Conservation (phyloP, 768 basidiomycete species). For the Boletellus emodensis region DNA sequence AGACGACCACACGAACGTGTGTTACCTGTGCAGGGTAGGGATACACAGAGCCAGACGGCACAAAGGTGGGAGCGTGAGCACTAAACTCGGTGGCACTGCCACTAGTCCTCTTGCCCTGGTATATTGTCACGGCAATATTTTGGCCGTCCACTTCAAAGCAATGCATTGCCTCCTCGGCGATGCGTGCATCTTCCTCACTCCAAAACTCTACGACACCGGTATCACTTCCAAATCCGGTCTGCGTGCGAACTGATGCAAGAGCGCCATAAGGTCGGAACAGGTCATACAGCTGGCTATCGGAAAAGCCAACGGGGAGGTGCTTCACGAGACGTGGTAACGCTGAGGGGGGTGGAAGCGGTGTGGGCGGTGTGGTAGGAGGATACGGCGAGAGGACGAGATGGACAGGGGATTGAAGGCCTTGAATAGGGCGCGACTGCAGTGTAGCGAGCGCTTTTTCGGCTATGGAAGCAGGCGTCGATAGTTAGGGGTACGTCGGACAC, state of each 20-base stretch:
- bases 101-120: conserved; percentile 59
- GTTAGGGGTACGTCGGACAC: conserved; percentile 4
- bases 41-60: conserved; percentile 64
- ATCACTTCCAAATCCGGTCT: conserved; percentile 72
- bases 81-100: conserved; percentile 64
- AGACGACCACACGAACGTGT: conserved; percentile 4
- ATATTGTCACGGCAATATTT: conserved; percentile 80
- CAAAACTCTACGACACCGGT: conserved; percentile 82
- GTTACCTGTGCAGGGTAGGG: conserved; percentile 60
- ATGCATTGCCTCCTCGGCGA: conserved; percentile 78
- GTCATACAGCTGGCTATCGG: conserved; percentile 76
- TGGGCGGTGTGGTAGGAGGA: conserved; percentile 73
- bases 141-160: conserved; percentile 80
- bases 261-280: conserved; percentile 82
- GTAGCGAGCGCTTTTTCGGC: conserved; percentile 89
- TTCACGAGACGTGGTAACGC: conserved; percentile 81
- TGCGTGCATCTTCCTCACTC: conserved; percentile 79
- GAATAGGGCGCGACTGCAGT: conserved; percentile 71
- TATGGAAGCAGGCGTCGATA: conserved; percentile 26
- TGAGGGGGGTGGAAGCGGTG: conserved; percentile 68
- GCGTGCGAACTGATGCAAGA: conserved; percentile 70
- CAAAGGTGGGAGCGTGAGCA: conserved; percentile 68
- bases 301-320: conserved; percentile 67
- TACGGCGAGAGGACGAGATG: conserved; percentile 75
- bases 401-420: conserved; percentile 54